A percentile compares a stretch with the other conserved stretches of the same genome.
phyloP scores from a whole-genome alignment of 305 asterid genomes.

The Fraxinus ornus region DNA sequence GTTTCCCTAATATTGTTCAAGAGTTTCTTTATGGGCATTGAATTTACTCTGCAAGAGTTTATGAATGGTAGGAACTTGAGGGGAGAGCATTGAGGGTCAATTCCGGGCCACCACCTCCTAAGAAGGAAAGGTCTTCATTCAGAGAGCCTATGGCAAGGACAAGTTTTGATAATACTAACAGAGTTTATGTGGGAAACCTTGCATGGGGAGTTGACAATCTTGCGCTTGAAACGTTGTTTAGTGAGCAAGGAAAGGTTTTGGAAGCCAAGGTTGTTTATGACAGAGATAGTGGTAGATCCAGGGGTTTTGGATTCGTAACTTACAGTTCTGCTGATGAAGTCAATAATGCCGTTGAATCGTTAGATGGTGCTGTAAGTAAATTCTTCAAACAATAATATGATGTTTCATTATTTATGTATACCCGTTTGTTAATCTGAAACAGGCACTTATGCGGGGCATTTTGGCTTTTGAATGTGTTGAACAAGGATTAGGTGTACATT shows the following conservation, averaged over 20 bases:
- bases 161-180: constrained; percentile 40
- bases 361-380: constrained; percentile 78
- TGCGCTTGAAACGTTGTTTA: constrained; percentile 70
- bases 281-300: constrained; percentile 81
- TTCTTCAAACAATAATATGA: not conserved
- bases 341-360: constrained; percentile 51
- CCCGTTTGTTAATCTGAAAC: not conserved
- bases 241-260: constrained; percentile 77
- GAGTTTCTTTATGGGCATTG: constrained; percentile 2
- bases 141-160: constrained; percentile 45
- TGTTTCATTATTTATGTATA: not conserved
- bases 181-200: constrained; percentile 78
- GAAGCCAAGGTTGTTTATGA: constrained; percentile 88
- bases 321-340: constrained; percentile 68
- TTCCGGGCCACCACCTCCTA: constrained; percentile 57
- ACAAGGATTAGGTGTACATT: not conserved
- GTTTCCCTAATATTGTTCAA: not conserved
- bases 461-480: not conserved
- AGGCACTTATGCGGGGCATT: not conserved
- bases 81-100: constrained; percentile 79
- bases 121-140: constrained; percentile 52
- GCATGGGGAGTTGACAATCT: constrained; percentile 78
- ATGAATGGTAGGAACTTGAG: constrained; percentile 56
- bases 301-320: constrained; percentile 93
- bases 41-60: constrained; percentile 4